phyloP scores from a whole-genome alignment of 2,329 filamentous ascomycete species.

The Colletotrichum destructivum region DNA sequence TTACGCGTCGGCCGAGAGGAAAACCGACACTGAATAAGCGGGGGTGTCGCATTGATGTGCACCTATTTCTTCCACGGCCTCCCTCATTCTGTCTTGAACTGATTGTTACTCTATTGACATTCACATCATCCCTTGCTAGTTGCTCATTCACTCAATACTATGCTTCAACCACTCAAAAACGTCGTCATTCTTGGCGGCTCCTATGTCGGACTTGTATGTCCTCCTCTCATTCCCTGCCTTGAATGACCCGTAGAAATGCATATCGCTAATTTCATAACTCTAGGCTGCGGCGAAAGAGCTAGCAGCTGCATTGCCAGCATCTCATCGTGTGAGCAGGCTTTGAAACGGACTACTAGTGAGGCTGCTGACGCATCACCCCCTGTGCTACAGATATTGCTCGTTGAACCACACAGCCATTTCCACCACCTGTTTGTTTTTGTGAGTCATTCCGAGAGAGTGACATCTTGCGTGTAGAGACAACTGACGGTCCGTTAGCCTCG shows the following conservation, averaged over 20 bases:
- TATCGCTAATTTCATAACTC: neutral
- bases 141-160: neutral
- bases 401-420: constrained; percentile 36
- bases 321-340: constrained; percentile 16
- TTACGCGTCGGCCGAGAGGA: too few species aligned
- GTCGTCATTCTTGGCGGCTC: constrained; percentile 62
- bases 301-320: constrained; percentile 22
- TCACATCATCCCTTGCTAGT: too few species aligned
- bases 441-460: neutral
- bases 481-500: constrained; percentile 56
- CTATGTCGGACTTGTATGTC: constrained; percentile 55
- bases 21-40: too few species aligned
- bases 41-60: too few species aligned
- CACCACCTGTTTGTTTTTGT: constrained; percentile 32
- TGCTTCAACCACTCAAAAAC: constrained; percentile 47
- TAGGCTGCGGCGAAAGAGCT: constrained; percentile 24
- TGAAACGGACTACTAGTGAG: neutral
- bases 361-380: neutral
- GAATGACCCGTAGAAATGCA: neutral
- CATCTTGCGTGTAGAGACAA: neutral
- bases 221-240: constrained; percentile 34
- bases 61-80: neutral
- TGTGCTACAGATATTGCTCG: constrained; percentile 11
- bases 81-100: too few species aligned
- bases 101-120: too few species aligned